Evolutionary conservation across 2,329 filamentous ascomycete species (phyloP).

Genomic region (Fonsecaea multimorphosa): DNA sequence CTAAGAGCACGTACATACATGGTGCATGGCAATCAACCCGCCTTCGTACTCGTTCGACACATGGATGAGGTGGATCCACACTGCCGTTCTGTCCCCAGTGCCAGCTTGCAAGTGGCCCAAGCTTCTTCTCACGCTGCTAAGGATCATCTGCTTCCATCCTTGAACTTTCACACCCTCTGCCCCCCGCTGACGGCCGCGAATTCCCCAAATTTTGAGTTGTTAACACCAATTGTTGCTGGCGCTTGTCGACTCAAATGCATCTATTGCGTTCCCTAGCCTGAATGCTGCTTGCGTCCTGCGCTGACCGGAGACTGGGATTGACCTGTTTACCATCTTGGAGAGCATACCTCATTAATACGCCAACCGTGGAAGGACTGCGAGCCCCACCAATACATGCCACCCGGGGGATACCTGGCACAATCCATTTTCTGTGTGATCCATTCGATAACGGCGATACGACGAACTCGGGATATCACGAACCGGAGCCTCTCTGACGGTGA

Average conservation of each 20-base stretch:
- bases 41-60: conserved; percentile 20
- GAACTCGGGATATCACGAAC: not conserved
- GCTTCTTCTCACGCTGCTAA: not conserved
- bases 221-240: conserved; percentile 9
- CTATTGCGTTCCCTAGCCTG: not conserved
- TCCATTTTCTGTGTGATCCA: not conserved
- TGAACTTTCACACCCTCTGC: not conserved
- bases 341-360: not conserved
- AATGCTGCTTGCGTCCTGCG: not conserved
- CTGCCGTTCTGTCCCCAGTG: conserved; percentile 3
- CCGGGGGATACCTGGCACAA: not conserved
- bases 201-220: not conserved
- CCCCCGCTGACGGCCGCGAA: not conserved
- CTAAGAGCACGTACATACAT: conserved; percentile 2
- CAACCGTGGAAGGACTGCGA: not conserved
- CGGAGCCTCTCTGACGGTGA: not conserved
- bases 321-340: conserved; percentile 3
- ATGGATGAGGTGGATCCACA: conserved; percentile 20
- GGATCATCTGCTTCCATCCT: conserved; percentile 5
- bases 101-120: conserved; percentile 10
- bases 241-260: conserved; percentile 15
- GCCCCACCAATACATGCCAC: not conserved
- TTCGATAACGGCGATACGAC: not conserved
- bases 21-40: not conserved
- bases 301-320: not conserved